Percentiles rank a stretch among this genome's conserved stretches.
phyloP scores from a whole-genome alignment of 805 yeast genomes.

The Candida rishiriensis region DNA sequence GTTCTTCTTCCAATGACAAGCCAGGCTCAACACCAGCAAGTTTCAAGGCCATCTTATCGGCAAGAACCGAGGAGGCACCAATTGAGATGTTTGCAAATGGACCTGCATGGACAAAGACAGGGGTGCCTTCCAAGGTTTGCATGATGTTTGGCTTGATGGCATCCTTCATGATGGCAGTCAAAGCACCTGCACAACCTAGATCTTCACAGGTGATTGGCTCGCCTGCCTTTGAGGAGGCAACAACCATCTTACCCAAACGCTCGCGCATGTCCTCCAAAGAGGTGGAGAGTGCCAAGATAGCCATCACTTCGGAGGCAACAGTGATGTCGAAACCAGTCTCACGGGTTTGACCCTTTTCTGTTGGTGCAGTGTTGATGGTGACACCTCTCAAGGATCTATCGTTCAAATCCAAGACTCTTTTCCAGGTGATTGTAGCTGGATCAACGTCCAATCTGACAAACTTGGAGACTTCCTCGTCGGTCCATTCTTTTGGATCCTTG shows the following conservation, averaged over 20 bases:
- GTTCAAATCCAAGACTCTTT: conserved; percentile 91
- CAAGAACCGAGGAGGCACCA: conserved; percentile 93
- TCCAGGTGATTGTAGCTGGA: conserved; percentile 85
- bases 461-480: conserved; percentile 64
- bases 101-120: conserved; percentile 96
- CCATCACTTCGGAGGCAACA: conserved; percentile 96
- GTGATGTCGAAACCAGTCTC: conserved; percentile 93
- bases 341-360: conserved; percentile 85
- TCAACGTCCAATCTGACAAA: conserved; percentile 87
- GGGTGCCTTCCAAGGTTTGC: conserved; percentile 98
- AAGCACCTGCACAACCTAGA: conserved; percentile 92
- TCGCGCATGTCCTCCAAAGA: conserved; percentile 78
- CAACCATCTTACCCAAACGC: conserved; percentile 85
- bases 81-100: conserved; percentile 97
- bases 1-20: conserved; percentile 30
- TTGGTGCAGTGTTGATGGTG: conserved; percentile 87
- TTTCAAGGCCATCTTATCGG: conserved; percentile 89
- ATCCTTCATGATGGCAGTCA: conserved; percentile 90
- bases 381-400: conserved; percentile 87
- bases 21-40: conserved; percentile 65
- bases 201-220: conserved; percentile 91
- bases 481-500: conserved; percentile 75
- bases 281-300: conserved; percentile 80
- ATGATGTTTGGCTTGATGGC: conserved; percentile 94
- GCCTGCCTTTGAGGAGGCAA: conserved; percentile 72